Evolutionary conservation across 805 yeast species (phyloP), one percentile per base, ranked within the genome.

Genomic region (Spencermartinsiella europaea): DNA sequence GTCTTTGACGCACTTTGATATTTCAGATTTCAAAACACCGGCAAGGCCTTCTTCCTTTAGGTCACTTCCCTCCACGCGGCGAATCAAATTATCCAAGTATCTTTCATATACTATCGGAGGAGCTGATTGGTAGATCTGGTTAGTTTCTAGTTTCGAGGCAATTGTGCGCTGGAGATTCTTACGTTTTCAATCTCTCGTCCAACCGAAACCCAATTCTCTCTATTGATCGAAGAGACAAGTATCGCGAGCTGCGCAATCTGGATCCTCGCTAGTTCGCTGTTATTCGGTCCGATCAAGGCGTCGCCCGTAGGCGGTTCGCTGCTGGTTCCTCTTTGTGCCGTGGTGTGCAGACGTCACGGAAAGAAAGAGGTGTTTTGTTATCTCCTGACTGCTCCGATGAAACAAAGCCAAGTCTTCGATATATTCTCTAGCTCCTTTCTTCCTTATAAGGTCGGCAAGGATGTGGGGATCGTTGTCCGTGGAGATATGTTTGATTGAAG

Each of bases 191-290:
- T 77, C 58, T 80, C 77, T 34, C 59, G 55, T 41, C 62, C 58
- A 21, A 72, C 66, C 17, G 64, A 49, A 20, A 63, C 65, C 58
- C 73, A 69, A 61, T 72, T 74, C 19, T 64, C 62, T 20, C 63
- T 63, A 27, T 68, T 61, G 50, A 74, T 63, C 19, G 76, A 71
- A 34, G 76, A 66, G 42, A 75, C 65, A 41, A 80, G 64, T 41
- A 81, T 68, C 16, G 76, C 69, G 36, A 82, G 58, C 62, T 82
- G 87, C 31, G 79, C 73, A 48, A 72, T 58, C 38, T 73, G 63
- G 43, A 76, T 75, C 57, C 52, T 57, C 31, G 38, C n/a, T 4
- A 40, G 28, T 19, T 45, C 45, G 16, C 34, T 25, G 14, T 38
- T 16, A 21, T 8, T 25, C 12, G 31, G 31, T 25, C 31, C 31